These are phyloP conservation scores for Hyphochytrium catenoides DNA, from an alignment of 352 stramenopile species.

Conservation along the genomic window DNA sequence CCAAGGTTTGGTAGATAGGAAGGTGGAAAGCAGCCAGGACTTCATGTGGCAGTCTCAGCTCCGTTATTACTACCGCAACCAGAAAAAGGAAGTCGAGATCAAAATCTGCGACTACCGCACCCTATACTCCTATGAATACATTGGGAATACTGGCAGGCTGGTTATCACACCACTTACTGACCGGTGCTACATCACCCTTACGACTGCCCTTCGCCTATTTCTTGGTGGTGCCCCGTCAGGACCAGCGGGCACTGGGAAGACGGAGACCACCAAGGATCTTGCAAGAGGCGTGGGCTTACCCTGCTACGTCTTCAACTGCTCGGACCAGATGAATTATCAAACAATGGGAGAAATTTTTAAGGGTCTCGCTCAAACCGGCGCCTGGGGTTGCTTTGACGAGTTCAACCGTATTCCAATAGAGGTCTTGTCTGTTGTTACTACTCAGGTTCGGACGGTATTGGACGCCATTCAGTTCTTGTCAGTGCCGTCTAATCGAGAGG, in stretches of 20 bases:
- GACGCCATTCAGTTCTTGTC: slow-evolving; percentile 33
- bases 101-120: slow-evolving; percentile 69
- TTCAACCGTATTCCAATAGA: slow-evolving; percentile 92
- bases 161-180: slow-evolving; percentile 59
- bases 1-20: slow-evolving; percentile 69
- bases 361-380: slow-evolving; percentile 73
- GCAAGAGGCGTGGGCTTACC: slow-evolving; percentile 38
- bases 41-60: slow-evolving; percentile 89
- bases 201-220: slow-evolving; percentile 40
- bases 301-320: slow-evolving; percentile 67
- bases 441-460: slow-evolving; percentile 91
- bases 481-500: slow-evolving; percentile 11
- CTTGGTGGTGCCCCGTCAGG: slow-evolving; percentile 43
- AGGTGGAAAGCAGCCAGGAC: slow-evolving; percentile 63
- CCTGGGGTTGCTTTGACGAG: slow-evolving; percentile 89
- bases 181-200: slow-evolving; percentile 57
- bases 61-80: slow-evolving; percentile 66
- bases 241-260: slow-evolving; percentile 56
- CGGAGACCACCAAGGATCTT: slow-evolving; percentile 56
- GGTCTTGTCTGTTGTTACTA: slow-evolving; percentile 81
- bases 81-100: slow-evolving; percentile 48
- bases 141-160: slow-evolving; percentile 68
- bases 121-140: slow-evolving; percentile 89
- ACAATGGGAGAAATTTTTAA: slow-evolving; percentile 88
- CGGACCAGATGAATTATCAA: slow-evolving; percentile 79